phyloP scores from a whole-genome alignment of 306 rosid genomes.

The Astragalus membranaceus region DNA sequence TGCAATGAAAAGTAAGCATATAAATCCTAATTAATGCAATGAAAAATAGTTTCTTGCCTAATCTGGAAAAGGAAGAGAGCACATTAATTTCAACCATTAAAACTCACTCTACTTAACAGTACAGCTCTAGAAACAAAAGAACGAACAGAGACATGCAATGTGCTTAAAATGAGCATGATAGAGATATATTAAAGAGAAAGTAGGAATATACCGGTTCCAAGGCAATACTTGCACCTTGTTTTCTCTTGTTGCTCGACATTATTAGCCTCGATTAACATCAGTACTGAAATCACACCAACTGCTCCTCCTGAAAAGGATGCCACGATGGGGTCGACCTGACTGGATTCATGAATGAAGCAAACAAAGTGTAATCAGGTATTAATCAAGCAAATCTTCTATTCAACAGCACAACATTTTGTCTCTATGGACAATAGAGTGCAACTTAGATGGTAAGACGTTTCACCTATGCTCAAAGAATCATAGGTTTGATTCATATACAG shows the following conservation, averaged over 20 bases:
- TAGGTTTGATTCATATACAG: no score
- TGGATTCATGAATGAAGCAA: conserved; percentile 32
- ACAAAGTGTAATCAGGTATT: conserved; percentile 16
- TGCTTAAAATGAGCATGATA: background rate
- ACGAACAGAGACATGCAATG: background rate
- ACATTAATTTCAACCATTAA: background rate
- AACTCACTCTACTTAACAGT: background rate
- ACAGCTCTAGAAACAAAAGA: background rate
- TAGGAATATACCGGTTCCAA: conserved; percentile 63
- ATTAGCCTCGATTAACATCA: conserved; percentile 88
- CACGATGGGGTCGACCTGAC: conserved; percentile 97
- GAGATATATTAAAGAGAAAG: conserved; percentile 14
- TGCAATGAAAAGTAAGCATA: background rate
- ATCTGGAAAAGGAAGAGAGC: background rate
- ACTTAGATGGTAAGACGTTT: no score
- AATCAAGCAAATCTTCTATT: conserved; percentile 3
- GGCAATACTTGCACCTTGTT: conserved; percentile 89
- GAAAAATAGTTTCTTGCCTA: background rate
- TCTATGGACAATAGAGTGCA: background rate
- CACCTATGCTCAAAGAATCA: no score
- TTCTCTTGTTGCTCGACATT: conserved; percentile 94
- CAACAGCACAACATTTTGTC: background rate
- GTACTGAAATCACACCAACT: conserved; percentile 88
- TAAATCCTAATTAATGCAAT: background rate
- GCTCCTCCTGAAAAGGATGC: conserved; percentile 98